Percentiles rank a stretch among this genome's conserved stretches.
Evolutionary conservation across 2,329 filamentous ascomycete species (phyloP).

Genomic region (Xylariaceae sp.): DNA sequence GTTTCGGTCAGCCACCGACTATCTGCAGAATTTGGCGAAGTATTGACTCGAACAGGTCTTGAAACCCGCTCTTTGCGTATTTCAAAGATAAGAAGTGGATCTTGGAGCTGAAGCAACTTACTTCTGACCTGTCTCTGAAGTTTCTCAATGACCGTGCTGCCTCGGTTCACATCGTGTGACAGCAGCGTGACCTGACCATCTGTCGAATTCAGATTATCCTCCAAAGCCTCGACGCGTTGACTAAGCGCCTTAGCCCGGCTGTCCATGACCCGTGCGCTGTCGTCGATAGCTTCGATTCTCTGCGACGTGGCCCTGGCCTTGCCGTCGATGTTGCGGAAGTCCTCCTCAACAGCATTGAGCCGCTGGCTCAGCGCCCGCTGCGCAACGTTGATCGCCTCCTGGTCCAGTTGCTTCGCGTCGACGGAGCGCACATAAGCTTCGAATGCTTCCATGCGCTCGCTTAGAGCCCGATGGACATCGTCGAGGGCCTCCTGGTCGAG

Average conservation of each 20-base stretch:
- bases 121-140: conserved; percentile 24
- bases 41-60: no score
- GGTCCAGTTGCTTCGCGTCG: conserved; percentile 27
- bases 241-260: conserved; percentile 23
- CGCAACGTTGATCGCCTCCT: conserved; percentile 23
- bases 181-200: conserved; percentile 24
- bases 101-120: conserved; percentile 2
- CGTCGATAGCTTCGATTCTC: conserved; percentile 25
- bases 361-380: conserved; percentile 21
- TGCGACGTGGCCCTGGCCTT: conserved; percentile 21
- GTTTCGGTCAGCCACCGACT: conserved; percentile 6
- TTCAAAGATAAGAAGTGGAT: background rate
- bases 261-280: conserved; percentile 25
- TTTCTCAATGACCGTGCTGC: conserved; percentile 23
- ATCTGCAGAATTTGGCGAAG: no score
- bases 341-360: conserved; percentile 21
- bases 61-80: no score
- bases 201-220: conserved; percentile 21
- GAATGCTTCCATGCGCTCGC: conserved; percentile 23
- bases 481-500: conserved; percentile 25
- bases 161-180: conserved; percentile 25
- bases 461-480: conserved; percentile 19
- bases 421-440: conserved; percentile 24
- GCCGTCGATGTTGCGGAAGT: conserved; percentile 16
- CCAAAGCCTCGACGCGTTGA: conserved; percentile 24